Evolutionary conservation across 805 yeast genomes (phyloP).

Genomic region (Yamadazyma scolyti): DNA sequence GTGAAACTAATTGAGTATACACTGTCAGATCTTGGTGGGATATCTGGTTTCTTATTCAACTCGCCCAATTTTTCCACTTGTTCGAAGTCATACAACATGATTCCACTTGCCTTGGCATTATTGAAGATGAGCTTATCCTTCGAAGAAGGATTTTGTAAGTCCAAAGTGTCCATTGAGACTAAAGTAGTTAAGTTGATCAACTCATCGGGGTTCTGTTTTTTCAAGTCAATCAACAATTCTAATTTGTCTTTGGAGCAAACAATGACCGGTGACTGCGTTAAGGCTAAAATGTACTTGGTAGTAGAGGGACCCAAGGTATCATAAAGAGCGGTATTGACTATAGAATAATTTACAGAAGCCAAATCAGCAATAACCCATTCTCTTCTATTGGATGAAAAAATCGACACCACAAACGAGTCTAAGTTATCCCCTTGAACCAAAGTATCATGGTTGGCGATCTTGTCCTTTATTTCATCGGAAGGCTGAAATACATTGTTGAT

Average conservation of each 20-base stretch:
- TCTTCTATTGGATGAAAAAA: constrained; percentile 54
- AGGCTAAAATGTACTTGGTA: constrained; percentile 56
- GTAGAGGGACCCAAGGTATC: constrained; percentile 50
- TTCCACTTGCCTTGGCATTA: constrained; percentile 15
- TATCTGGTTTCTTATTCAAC: constrained; percentile 22
- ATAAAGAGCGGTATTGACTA: constrained; percentile 26
- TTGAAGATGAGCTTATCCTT: constrained; percentile 14
- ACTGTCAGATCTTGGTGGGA: constrained; percentile 48
- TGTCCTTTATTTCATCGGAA: constrained; percentile 17
- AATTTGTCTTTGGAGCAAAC: constrained; percentile 34
- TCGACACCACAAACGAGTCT: constrained; percentile 48
- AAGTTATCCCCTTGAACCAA: constrained; percentile 1
- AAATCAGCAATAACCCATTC: constrained; percentile 72
- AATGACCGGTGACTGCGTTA: constrained; percentile 56
- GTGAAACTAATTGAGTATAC: constrained; percentile 65
- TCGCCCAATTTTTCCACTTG: constrained; percentile 30
- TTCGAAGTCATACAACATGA: constrained; percentile 25
- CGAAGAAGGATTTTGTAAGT: constrained; percentile 22
- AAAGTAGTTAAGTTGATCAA: constrained; percentile 28
- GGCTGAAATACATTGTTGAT: constrained; percentile 29
- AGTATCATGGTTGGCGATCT: constrained; percentile 16
- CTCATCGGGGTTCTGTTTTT: constrained; percentile 18
- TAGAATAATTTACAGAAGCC: constrained; percentile 55
- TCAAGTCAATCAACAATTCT: constrained; percentile 23
- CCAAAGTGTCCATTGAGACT: constrained; percentile 37